Evolutionary conservation across 352 stramenopile genomes (phyloP).

Genomic region (Pythium oligandrum): DNA sequence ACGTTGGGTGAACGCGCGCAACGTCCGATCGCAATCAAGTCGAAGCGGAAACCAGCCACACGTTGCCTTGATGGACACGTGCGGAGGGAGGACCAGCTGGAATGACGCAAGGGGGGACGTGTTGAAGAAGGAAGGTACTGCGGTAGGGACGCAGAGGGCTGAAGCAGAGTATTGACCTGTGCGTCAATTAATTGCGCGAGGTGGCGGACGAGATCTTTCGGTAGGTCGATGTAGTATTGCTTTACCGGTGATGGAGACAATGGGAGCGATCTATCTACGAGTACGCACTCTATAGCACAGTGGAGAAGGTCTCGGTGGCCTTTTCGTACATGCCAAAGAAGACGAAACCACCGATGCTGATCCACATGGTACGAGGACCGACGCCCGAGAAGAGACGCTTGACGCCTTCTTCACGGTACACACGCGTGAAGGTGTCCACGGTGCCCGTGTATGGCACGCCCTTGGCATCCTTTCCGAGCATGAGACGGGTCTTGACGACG

Average conservation of each 20-base stretch:
- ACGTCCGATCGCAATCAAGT: neutral
- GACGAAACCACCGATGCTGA: slow-evolving; percentile 99
- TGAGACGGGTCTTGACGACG: slow-evolving; percentile 98
- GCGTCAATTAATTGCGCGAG: neutral
- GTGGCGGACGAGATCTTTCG: no score
- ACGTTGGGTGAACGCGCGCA: slow-evolving; percentile 1
- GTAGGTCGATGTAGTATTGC: no score
- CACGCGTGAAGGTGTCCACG: slow-evolving; percentile 85
- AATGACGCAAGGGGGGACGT: neutral
- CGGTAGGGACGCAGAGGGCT: no score
- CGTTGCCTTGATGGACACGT: slow-evolving; percentile 3
- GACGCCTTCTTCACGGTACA: slow-evolving; percentile 90
- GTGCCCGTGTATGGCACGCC: slow-evolving; percentile 91
- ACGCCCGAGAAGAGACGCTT: slow-evolving; percentile 93
- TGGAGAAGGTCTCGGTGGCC: slow-evolving; percentile 63
- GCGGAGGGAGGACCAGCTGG: slow-evolving; percentile 1
- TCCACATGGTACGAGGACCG: slow-evolving; percentile 97
- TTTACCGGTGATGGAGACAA: no score
- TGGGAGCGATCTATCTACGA: neutral
- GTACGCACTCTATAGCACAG: slow-evolving; percentile 33
- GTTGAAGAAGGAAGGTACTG: no score
- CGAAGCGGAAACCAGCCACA: neutral
- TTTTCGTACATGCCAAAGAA: slow-evolving; percentile 99
- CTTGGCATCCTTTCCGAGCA: slow-evolving; percentile 95
- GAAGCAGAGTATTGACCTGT: neutral